Evolutionary conservation across 306 rosid genomes (phyloP).

Genomic region (Castanea sativa): DNA sequence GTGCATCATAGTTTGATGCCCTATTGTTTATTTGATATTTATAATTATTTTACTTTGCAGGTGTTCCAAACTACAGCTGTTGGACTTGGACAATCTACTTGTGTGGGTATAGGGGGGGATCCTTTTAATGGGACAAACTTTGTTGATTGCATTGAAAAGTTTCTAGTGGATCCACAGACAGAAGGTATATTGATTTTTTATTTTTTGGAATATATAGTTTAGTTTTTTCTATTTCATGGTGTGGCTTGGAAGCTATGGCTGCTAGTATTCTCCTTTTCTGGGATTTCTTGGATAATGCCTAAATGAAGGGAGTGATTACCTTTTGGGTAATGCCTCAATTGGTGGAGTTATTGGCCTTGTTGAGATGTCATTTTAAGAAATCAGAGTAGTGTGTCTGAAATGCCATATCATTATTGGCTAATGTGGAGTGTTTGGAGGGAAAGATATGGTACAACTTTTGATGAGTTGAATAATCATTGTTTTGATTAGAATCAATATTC

Average conservation of each 20-base stretch:
- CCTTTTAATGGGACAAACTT: constrained; percentile 99
- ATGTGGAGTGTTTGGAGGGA: background rate
- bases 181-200: constrained; percentile 57
- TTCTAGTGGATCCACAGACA: constrained; percentile 87
- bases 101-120: constrained; percentile 99
- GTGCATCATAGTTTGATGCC: constrained; percentile 2
- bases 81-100: constrained; percentile 99
- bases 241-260: background rate
- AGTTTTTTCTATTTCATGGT: background rate
- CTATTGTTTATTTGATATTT: constrained; percentile 2
- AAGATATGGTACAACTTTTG: background rate
- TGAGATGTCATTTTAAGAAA: background rate
- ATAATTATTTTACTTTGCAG: constrained; percentile 37
- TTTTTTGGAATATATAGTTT: background rate
- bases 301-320: background rate
- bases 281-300: background rate
- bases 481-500: background rate
- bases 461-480: background rate
- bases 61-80: constrained; percentile 98
- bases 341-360: background rate
- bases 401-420: background rate
- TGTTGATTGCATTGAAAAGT: constrained; percentile 85
- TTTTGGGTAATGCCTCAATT: background rate
- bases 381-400: background rate
- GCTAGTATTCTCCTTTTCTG: background rate